Conservation (phyloP, 2,329 filamentous ascomycete genomes). For the Curvularia lunata region DNA sequence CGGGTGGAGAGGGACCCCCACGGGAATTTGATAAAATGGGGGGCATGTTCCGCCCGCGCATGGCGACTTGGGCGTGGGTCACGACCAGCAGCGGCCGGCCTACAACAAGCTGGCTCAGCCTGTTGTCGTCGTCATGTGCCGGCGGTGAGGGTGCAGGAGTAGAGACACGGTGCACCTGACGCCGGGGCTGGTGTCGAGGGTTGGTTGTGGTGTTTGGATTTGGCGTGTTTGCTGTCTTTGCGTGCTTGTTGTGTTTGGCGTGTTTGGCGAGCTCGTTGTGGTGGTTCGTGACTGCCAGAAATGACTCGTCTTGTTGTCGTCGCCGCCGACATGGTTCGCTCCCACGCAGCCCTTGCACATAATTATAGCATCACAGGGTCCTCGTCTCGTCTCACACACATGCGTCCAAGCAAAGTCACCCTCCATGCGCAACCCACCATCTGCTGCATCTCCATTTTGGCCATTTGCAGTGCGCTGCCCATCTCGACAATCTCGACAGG, state of each 20-base stretch:
- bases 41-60: constrained; percentile 14
- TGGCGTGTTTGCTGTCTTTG: neutral
- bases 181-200: neutral
- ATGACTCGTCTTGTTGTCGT: constrained; percentile 13
- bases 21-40: constrained; percentile 26
- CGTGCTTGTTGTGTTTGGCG: too few relatives aligned
- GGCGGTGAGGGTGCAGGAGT: neutral
- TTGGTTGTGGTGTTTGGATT: neutral
- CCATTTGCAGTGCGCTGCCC: neutral
- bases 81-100: constrained; percentile 5
- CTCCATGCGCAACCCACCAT: too few relatives aligned
- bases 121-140: constrained; percentile 14
- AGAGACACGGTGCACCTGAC: constrained; percentile 8
- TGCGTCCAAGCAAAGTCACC: too few relatives aligned
- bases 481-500: too few relatives aligned
- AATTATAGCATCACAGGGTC: neutral
- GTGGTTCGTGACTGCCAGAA: neutral
- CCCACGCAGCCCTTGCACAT: neutral
- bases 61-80: constrained; percentile 10
- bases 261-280: neutral
- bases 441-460: neutral
- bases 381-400: too few relatives aligned
- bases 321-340: too few relatives aligned
- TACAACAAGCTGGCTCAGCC: constrained; percentile 5
- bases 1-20: constrained; percentile 19